Evolutionary conservation across 1,284 basidiomycete species (phyloP).

Genomic region (Puccinia polysora): DNA sequence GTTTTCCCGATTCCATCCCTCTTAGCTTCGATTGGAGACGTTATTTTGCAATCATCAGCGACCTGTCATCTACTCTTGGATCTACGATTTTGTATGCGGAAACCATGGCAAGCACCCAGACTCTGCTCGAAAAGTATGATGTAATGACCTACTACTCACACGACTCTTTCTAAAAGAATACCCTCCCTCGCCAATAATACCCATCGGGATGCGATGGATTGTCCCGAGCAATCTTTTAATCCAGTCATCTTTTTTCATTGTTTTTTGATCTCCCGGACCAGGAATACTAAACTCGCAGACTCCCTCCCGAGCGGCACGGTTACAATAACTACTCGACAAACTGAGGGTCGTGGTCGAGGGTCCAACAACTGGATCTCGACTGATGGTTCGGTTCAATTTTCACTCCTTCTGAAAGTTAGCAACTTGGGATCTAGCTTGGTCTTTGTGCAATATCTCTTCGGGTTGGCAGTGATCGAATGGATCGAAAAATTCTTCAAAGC

Average conservation of each 20-base stretch:
- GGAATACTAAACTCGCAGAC: constrained; percentile 71
- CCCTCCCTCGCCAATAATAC: background rate
- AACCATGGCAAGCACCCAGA: constrained; percentile 88
- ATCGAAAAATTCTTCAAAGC: constrained; percentile 57
- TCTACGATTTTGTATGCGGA: constrained; percentile 79
- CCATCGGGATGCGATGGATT: background rate
- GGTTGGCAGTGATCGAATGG: constrained; percentile 81
- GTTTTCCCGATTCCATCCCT: background rate
- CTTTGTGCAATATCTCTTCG: constrained; percentile 92
- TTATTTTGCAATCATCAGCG: constrained; percentile 20
- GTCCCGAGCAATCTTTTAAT: background rate
- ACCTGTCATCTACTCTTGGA: constrained; percentile 55
- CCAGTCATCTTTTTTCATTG: background rate
- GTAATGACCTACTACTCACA: background rate
- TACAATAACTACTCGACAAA: constrained; percentile 79
- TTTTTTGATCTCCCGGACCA: constrained; percentile 51
- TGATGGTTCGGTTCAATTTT: constrained; percentile 71
- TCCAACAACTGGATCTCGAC: constrained; percentile 91
- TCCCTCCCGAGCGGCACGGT: constrained; percentile 69
- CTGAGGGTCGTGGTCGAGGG: constrained; percentile 82
- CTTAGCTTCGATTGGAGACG: background rate
- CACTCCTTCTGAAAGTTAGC: constrained; percentile 65
- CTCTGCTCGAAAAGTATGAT: constrained; percentile 81
- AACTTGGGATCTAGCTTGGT: constrained; percentile 67
- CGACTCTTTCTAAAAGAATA: background rate